These are phyloP conservation scores for Chlorella sp. DNA, from an alignment of 139 green algal genomes.

Conservation along the genomic window DNA sequence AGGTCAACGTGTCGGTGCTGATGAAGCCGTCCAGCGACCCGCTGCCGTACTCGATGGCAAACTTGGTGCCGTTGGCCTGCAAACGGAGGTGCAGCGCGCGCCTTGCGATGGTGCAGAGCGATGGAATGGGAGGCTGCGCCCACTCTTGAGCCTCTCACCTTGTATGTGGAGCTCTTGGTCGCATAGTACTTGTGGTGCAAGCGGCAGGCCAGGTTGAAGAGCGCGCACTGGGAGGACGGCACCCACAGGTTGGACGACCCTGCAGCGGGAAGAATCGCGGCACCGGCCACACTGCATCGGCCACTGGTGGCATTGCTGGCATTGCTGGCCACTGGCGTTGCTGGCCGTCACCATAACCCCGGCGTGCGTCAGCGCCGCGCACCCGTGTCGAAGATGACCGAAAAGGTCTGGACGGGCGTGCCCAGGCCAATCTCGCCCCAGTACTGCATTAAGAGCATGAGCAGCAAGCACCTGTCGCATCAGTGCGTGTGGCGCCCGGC, in stretches of 20 bases:
- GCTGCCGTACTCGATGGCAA: slow-evolving; percentile 95
- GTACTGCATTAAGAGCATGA: too few species aligned
- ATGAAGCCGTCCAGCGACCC: slow-evolving; percentile 89
- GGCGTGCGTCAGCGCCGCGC: background rate
- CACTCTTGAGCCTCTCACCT: slow-evolving; percentile 37
- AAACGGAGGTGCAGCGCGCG: too few species aligned
- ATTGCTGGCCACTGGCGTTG: background rate
- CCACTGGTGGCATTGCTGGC: background rate
- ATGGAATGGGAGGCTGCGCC: too few species aligned
- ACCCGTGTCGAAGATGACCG: slow-evolving; percentile 92
- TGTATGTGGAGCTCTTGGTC: slow-evolving; percentile 65
- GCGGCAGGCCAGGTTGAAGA: slow-evolving; percentile 85
- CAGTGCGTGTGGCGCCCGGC: background rate
- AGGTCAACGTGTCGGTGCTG: slow-evolving; percentile 68
- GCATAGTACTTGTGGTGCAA: slow-evolving; percentile 86
- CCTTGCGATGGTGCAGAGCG: too few species aligned
- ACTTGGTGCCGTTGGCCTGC: slow-evolving; percentile 75
- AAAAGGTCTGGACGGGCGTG: slow-evolving; percentile 84
- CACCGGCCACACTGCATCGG: background rate
- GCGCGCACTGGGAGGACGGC: slow-evolving; percentile 74
- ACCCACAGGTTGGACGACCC: slow-evolving; percentile 95
- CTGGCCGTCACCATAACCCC: background rate
- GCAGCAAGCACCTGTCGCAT: background rate
- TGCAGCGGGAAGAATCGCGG: too few species aligned
- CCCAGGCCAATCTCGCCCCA: slow-evolving; percentile 91